Base-by-base conservation (phyloP, 768 basidiomycete genomes). In the Rubroboletus satanas region DNA sequence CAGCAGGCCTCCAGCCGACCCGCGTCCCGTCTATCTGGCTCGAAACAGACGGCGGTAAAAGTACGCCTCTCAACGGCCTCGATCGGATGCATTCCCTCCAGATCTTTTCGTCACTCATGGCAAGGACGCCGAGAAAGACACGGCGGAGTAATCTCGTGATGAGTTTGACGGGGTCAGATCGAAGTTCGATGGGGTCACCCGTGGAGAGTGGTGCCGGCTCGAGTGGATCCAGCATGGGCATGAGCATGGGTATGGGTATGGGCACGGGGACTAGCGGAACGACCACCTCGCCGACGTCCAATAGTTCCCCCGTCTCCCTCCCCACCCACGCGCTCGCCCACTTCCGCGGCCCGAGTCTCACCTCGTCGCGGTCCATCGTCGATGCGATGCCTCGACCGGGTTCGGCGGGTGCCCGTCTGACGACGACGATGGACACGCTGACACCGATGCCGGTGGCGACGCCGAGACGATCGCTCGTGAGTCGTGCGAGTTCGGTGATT, bases 1-100 rank as follows among this genome's bases (percentile, higher is more conserved):
- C 69, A 23, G 61, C 65, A 8, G 51, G 61, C 17, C 62, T 64
- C 36, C 54, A 58, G 1, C 49, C 15, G 3, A 62, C 65, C 0
- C 52, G 31, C 0, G 74, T 82, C 17, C 79, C 82, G 0, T 78
- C 79, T 2, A 75, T 80, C 60, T 82, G 80, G 82, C 69, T 77
- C 50, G 71, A 77, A 55, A 69, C 71, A 5, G 80, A 81, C 56
- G 71, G 70, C 17, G 55, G 45, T 4, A 39, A 54, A 0, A 45
- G 42, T 14, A 45, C 60, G 0, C 58, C 45, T 18, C 57, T 56
- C n/a, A 63, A 51, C 44, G 42, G 56, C 2, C 61, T 65, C 45
- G 67, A 68, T 48, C 61, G 67, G 2, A 12, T 57, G 0, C 63
- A 66, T 7, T 63, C 66, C 1, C 29, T 68, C 1, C 56, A 64